phyloP scores from a whole-genome alignment of 371 early-diverging fungal genomes.

The Mucor indicus region DNA sequence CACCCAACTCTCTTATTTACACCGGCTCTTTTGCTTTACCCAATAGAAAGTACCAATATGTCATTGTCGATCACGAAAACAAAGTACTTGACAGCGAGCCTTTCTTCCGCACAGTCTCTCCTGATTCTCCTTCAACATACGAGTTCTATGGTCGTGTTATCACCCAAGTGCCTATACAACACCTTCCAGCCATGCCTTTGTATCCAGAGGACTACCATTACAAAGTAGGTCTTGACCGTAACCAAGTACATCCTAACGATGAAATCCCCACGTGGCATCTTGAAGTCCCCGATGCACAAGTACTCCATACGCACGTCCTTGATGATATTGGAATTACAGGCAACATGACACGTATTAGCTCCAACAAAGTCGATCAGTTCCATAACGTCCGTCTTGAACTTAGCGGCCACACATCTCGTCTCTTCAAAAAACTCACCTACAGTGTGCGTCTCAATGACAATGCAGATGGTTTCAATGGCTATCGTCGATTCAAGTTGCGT shows the following conservation, averaged over 20 bases:
- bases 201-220: not conserved
- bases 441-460: slow-evolving; percentile 19
- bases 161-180: not conserved
- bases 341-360: slow-evolving; percentile 28
- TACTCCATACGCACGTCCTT: slow-evolving; percentile 20
- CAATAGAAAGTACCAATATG: slow-evolving; percentile 19
- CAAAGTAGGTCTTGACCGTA: not conserved
- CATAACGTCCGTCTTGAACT: slow-evolving; percentile 14
- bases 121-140: too few relatives aligned
- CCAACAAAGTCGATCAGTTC: not conserved
- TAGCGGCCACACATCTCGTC: slow-evolving; percentile 32
- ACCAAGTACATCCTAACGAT: slow-evolving; percentile 13
- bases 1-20: slow-evolving; percentile 18
- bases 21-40: slow-evolving; percentile 10
- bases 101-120: slow-evolving; percentile 2
- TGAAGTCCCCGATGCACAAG: slow-evolving; percentile 1
- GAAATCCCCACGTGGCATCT: slow-evolving; percentile 34
- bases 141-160: slow-evolving; percentile 21
- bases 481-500: slow-evolving; percentile 32
- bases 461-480: slow-evolving; percentile 16
- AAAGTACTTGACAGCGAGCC: slow-evolving; percentile 17
- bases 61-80: slow-evolving; percentile 10
- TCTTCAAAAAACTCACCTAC: slow-evolving; percentile 34
- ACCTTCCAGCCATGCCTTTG: not conserved
- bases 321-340: slow-evolving; percentile 23